phyloP scores from a whole-genome alignment of 2,329 filamentous ascomycete genomes.

The Botrytis tulipae region DNA sequence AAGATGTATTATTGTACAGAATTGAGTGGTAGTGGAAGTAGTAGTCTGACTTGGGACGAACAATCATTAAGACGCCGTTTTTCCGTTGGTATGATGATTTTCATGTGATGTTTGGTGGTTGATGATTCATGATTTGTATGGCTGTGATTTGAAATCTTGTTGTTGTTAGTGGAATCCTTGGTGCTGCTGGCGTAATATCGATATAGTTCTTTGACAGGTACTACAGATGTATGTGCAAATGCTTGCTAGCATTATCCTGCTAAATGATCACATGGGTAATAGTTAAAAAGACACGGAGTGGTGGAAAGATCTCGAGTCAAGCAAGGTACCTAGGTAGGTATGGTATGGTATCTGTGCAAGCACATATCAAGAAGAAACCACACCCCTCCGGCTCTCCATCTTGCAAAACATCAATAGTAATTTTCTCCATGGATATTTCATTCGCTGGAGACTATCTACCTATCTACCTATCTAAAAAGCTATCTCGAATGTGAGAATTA shows the following conservation, averaged over 20 bases:
- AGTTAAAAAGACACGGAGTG: too few species aligned
- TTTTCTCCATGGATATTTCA: background rate
- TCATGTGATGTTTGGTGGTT: background rate
- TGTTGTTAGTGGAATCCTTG: background rate
- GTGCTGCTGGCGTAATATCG: background rate
- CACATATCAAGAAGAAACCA: too few species aligned
- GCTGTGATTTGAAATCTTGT: background rate
- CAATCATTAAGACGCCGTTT: background rate
- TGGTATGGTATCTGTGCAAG: too few species aligned
- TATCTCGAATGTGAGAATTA: background rate
- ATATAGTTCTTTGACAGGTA: background rate
- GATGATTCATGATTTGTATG: background rate
- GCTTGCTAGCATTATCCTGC: background rate
- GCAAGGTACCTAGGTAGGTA: too few species aligned
- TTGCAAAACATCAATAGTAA: background rate
- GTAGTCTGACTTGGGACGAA: background rate
- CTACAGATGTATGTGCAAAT: background rate
- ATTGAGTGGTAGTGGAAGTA: conserved; percentile 12
- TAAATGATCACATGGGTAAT: background rate
- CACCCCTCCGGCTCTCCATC: background rate
- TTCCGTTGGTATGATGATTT: background rate
- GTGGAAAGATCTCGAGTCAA: too few species aligned
- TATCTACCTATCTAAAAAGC: background rate
- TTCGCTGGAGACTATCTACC: background rate
- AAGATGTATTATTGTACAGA: conserved; percentile 35